phyloP scores from a whole-genome alignment of 2,329 filamentous ascomycete genomes.

The Colletotrichum plurivorum region DNA sequence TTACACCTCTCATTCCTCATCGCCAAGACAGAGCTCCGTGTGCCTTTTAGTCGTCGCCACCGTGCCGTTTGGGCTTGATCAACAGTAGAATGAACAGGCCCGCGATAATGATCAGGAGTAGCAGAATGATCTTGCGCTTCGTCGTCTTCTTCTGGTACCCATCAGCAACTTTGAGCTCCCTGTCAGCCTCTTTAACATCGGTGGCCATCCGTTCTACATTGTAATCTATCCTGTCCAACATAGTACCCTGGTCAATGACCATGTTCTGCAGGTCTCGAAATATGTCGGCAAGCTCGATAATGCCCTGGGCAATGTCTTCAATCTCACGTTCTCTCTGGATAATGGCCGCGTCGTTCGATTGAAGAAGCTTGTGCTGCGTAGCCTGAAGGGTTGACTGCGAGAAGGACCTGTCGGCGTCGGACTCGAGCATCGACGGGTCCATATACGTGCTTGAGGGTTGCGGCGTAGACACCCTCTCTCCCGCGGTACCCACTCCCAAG shows the following conservation, averaged over 20 bases:
- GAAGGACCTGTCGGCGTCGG: conserved; percentile 92
- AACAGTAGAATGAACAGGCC: conserved; percentile 89
- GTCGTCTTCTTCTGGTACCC: conserved; percentile 90
- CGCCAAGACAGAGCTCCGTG: not conserved
- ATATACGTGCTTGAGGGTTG: conserved; percentile 70
- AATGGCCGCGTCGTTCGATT: conserved; percentile 87
- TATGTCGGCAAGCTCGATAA: conserved; percentile 96
- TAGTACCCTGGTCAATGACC: conserved; percentile 93
- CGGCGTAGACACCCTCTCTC: conserved; percentile 69
- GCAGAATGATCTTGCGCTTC: conserved; percentile 92
- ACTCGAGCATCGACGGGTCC: conserved; percentile 91
- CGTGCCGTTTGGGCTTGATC: conserved; percentile 79
- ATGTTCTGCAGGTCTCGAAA: conserved; percentile 97
- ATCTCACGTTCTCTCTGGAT: conserved; percentile 96
- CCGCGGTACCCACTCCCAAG: conserved; percentile 62
- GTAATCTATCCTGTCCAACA: conserved; percentile 96
- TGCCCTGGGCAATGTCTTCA: conserved; percentile 97
- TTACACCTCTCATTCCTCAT: conserved; percentile 39
- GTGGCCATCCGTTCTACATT: conserved; percentile 97
- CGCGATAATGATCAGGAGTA: conserved; percentile 87
- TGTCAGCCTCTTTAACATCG: conserved; percentile 93
- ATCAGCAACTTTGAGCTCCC: conserved; percentile 89
- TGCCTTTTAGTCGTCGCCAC: conserved; percentile 44
- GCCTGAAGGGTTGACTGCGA: conserved; percentile 91
- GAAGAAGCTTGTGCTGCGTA: conserved; percentile 77